Evolutionary conservation across 352 stramenopile genomes (phyloP), one percentile per base, ranked within the genome.

Genomic region (Phytopythium cucurbitacearum): DNA sequence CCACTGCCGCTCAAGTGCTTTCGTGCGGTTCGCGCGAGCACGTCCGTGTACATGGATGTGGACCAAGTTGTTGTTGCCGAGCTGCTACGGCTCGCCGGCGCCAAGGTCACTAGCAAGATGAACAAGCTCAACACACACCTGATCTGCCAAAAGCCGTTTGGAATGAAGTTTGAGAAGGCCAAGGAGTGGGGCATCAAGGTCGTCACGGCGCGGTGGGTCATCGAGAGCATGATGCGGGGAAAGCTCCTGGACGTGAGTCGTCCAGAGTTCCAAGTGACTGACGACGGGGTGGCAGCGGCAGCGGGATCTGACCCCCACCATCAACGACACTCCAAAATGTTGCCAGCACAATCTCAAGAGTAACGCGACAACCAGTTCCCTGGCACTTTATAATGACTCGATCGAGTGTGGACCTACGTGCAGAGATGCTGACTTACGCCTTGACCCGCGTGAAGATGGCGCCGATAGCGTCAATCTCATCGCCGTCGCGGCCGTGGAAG

Each of bases 151-250:
- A 68, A 67, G 33, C 53, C 70, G 2, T 56, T 85, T 34, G 73
- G 76, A 3, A 85, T 80, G 59, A 89, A 89, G 41, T 89, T 69
- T 48, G 65, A 70, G 0, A 88, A 80, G 59, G 81, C 81, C 3
- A 65, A 51, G 8, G 46, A 86, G 58, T 85, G 73, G 68, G 65
- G 65, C 0, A 40, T 89, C 15, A 53, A 53, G 16, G 63, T 89
- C 35, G 81, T 91, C 1, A 77, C 64, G 9, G 79, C 78, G 10
- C 73, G 73, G 1, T 91, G 81, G 81, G 58, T 89, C n/a, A 58
- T 91, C 0, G 66, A 85, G 21, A 89, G 78, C 48, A 64, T 89
- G 11, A 38, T 79, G 16, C 63, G 73, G 43, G 71, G 72, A 21
- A 50, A 73, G 35, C 62, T 78, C 3, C 56, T 86, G 8, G 69